Conservation (phyloP, 1,284 basidiomycete species). For the Ceratobasidium papillatum region DNA sequence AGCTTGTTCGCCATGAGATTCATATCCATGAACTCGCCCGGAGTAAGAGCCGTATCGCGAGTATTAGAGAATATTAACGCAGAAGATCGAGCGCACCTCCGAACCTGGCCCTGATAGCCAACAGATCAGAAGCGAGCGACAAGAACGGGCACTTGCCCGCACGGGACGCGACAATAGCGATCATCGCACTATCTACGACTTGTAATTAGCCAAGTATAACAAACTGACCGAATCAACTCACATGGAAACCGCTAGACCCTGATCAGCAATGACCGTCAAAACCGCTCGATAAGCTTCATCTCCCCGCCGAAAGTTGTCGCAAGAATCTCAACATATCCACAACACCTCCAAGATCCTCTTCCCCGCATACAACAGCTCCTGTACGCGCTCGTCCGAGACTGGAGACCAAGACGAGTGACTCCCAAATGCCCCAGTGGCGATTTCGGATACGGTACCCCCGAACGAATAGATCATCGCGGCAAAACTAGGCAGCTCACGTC, state of each 20-base stretch:
- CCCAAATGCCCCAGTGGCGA: conserved; percentile 99
- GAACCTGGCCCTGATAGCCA: conserved; percentile 98
- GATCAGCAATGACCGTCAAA: conserved; percentile 97
- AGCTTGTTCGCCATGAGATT: conserved; percentile 97
- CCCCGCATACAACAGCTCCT: conserved; percentile 97
- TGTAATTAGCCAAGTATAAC: neutral
- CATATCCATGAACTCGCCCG: conserved; percentile 96
- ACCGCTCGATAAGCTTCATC: conserved; percentile 99
- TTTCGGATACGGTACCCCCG: conserved; percentile 99
- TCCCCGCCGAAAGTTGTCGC: conserved; percentile 82
- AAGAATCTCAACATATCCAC: conserved; percentile 98
- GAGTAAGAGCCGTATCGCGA: conserved; percentile 89
- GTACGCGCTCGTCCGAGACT: conserved; percentile 98
- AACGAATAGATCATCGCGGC: conserved; percentile 99
- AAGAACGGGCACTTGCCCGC: conserved; percentile 99
- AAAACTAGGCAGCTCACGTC: conserved; percentile 90
- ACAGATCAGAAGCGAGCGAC: conserved; percentile 92
- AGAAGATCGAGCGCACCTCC: conserved; percentile 99
- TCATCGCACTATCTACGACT: conserved; percentile 86
- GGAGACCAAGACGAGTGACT: conserved; percentile 98
- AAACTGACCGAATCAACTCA: too few relatives aligned
- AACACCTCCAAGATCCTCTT: conserved; percentile 99
- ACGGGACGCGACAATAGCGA: conserved; percentile 98
- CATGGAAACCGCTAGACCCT: conserved; percentile 90
- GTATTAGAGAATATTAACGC: conserved; percentile 95